Evolutionary conservation across 495 filamentous ascomycete genomes (phyloP), one percentile per base, ranked within the genome.

Genomic region (Sphaerosporella brunnea): DNA sequence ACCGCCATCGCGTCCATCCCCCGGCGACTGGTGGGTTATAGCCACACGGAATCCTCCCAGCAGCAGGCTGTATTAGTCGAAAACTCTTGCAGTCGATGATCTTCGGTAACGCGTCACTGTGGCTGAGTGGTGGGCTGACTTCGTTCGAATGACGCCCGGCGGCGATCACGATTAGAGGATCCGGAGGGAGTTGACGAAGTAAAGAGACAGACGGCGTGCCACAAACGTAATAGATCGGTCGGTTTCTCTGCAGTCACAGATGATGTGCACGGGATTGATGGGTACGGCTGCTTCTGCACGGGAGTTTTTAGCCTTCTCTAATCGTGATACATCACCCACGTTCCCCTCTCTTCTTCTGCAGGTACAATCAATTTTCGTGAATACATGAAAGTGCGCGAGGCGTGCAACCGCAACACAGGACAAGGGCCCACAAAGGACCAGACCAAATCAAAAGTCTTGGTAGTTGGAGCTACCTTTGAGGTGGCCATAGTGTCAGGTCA

Each of bases 1-100:
- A 7, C 35, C 30, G 43, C 19, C 30, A 34, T 36, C 43, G 43
- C 28, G 24, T 46, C 23, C 7, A 39, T 39, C 23, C 40, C 40
- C 40, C 40, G 13, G 18, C n/a, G 18, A 21, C 20, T 19, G 21
- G 21, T 40, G 21, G 21, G 10, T 7, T 40, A 19, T 21, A 40
- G 37, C 37, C 37, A 40, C n/a, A 40, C 37, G 21, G 21, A 10
- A 13, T 16, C n/a, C 37, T 13, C 28, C 13, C 7, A 32, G 28
- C n/a, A 32, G 28, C 28, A 32, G 28, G 28, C 13, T 32, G 28
- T 13, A 5, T 32, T 32, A 32, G n/a, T 20, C 37, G 2, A 40
- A 16, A 20, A 16, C 37, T 19, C 10, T 21, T 20, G 37, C 21
- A 10, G 37, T 15, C 37, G 37, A 40, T 40, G n/a, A 10, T 19